A percentile compares a stretch with the other conserved stretches of the same genome.
phyloP scores from a whole-genome alignment of 2,329 filamentous ascomycete genomes.

The Achaetomium macrosporum region DNA sequence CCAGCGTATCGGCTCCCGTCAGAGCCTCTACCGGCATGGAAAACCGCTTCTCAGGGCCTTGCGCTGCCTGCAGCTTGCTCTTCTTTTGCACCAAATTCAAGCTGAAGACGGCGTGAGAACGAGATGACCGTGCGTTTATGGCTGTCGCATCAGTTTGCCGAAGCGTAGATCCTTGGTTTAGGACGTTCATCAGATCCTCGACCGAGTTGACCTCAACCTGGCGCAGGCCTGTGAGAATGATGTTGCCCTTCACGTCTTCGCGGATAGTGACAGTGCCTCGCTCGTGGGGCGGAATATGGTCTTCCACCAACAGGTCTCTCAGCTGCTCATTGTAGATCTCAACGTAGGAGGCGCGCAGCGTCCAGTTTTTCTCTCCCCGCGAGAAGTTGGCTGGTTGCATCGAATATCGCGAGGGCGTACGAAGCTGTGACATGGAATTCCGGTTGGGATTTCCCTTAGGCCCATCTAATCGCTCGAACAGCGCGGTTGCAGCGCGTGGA shows the following conservation, averaged over 20 bases:
- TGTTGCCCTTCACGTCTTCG: slow-evolving; percentile 90
- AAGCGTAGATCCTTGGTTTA: slow-evolving; percentile 90
- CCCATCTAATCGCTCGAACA: slow-evolving; percentile 83
- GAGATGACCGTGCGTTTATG: slow-evolving; percentile 95
- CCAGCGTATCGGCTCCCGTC: slow-evolving; percentile 59
- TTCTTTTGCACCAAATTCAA: slow-evolving; percentile 88
- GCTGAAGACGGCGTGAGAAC: slow-evolving; percentile 95
- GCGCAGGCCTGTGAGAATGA: slow-evolving; percentile 82
- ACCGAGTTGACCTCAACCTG: slow-evolving; percentile 86
- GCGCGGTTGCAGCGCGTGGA: slow-evolving; percentile 74
- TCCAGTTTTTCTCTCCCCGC: slow-evolving; percentile 71
- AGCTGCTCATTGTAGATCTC: slow-evolving; percentile 98
- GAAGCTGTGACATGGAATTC: slow-evolving; percentile 68
- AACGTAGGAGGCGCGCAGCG: slow-evolving; percentile 88
- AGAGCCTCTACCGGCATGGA: slow-evolving; percentile 81
- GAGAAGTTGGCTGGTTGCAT: slow-evolving; percentile 38
- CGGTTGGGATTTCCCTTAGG: slow-evolving; percentile 44
- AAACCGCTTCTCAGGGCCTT: slow-evolving; percentile 70
- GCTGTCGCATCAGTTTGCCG: slow-evolving; percentile 95
- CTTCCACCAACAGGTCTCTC: slow-evolving; percentile 79
- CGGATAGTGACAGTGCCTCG: slow-evolving; percentile 80
- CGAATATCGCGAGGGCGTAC: slow-evolving; percentile 74
- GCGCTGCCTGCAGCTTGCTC: slow-evolving; percentile 45
- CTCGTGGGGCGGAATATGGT: slow-evolving; percentile 62
- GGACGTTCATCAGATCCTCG: slow-evolving; percentile 80